Percentiles rank a stretch among this genome's conserved stretches.
These are phyloP conservation scores for Crassisporium funariophilum DNA, from an alignment of 768 basidiomycete genomes.

Conservation along the genomic window DNA sequence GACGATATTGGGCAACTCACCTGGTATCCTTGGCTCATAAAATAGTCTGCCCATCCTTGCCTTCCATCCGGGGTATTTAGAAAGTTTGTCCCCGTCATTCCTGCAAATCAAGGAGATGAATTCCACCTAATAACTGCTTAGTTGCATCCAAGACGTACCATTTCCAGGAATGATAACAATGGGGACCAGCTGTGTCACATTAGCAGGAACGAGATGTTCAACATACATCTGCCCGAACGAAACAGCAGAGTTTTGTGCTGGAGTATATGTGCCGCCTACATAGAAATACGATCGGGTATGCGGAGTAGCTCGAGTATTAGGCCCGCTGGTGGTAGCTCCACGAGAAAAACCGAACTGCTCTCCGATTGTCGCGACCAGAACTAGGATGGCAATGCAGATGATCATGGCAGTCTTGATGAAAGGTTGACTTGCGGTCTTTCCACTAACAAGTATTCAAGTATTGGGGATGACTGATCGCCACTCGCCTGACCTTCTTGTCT, in stretches of 20 bases:
- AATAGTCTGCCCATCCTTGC: conserved; percentile 60
- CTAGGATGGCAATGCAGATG: no score
- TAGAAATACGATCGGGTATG: conserved; percentile 53
- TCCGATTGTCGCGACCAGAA: background rate
- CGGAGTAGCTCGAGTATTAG: no score
- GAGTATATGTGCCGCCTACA: conserved; percentile 43
- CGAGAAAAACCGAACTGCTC: background rate
- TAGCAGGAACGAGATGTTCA: conserved; percentile 47
- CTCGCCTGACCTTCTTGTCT: no score
- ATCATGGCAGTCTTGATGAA: no score
- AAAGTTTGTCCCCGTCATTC: conserved; percentile 55
- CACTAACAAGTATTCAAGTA: no score
- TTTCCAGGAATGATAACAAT: conserved; percentile 52
- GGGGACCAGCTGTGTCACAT: conserved; percentile 40
- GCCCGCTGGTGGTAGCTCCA: conserved; percentile 23
- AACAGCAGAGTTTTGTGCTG: conserved; percentile 36
- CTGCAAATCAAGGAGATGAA: conserved; percentile 15
- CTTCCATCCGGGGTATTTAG: conserved; percentile 57
- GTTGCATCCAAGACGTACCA: conserved; percentile 25
- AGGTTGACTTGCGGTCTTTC: no score
- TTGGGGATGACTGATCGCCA: no score
- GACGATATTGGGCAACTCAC: conserved; percentile 28
- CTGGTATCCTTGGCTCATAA: conserved; percentile 51
- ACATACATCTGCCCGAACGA: conserved; percentile 53
- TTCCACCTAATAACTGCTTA: background rate